Evolutionary conservation across 352 stramenopile genomes (phyloP), one percentile per base, ranked within the genome.

Genomic region (Saprolegnia parasitica): DNA sequence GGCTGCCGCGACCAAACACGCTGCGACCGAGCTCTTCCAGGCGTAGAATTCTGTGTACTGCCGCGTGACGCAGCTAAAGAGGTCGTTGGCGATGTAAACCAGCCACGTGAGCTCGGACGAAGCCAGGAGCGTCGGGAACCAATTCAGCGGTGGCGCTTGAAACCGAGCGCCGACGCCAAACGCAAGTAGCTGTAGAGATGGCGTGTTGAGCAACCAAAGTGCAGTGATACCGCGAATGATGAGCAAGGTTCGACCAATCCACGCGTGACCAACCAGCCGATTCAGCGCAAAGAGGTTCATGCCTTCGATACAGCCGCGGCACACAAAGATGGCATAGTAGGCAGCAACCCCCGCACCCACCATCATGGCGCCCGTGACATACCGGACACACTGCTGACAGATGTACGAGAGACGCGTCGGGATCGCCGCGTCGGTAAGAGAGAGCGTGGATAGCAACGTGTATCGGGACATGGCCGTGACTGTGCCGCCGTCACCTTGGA

Each of bases 191-290:
- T 55, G 21, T 2, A 67, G 8, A 2, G 37, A 1, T 6, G 61
- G 18, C 5, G 61, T 67, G 49, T 46, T 67, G 15, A 67, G 49
- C 13, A 66, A 29, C n/a, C 32, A 49, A 20, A 66, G 8, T 10
- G 40, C 39, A 2, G 24, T 46, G 15, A 67, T 18, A 29, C 61
- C 56, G 1, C 61, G 61, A 5, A 56, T 39, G 56, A 56, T 29
- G n/a, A 67, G 49, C 16, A 67, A 24, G 4, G 61, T 35, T 29
- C 61, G 37, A 23, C 61, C 61, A 6, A 46, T 37, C 61, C 61
- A 67, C 13, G 56, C 61, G 21, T 55, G 37, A 5, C 61, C 61
- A 8, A 35, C 39, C 3, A 67, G 18, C 1, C 61, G 61, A 18
- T 55, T 55, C 1, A 67, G 6, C 39, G 20, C 61, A 9, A 67